A percentile compares a stretch with the other conserved stretches of the same genome.
phyloP scores from a whole-genome alignment of 1,284 basidiomycete genomes.

The Meripilus lineatus region DNA sequence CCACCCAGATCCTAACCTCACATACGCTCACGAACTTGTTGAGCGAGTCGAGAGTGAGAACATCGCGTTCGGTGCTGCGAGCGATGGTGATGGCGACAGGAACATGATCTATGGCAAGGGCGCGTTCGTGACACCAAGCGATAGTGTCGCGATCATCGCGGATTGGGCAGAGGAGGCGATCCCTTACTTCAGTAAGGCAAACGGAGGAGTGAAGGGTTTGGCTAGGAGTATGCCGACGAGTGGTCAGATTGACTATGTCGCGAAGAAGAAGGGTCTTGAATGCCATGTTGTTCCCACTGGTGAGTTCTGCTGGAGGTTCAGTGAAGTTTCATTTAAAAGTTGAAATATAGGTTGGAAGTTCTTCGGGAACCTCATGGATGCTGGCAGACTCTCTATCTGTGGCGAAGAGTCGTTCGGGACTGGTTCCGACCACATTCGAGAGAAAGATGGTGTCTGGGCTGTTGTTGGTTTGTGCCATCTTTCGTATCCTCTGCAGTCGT shows the following conservation, averaged over 20 bases:
- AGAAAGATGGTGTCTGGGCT: constrained; percentile 99
- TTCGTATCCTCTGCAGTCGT: too few species aligned
- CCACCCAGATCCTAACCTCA: constrained; percentile 98
- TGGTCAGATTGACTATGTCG: constrained; percentile 95
- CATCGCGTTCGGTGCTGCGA: constrained; percentile 94
- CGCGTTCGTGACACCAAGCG: constrained; percentile 96
- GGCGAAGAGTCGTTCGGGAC: constrained; percentile 99
- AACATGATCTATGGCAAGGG: constrained; percentile 99
- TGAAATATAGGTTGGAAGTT: constrained; percentile 87
- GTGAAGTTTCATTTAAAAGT: constrained; percentile 3
- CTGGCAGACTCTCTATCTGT: constrained; percentile 94
- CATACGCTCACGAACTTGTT: constrained; percentile 94
- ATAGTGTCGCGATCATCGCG: constrained; percentile 98
- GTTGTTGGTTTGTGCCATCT: constrained; percentile 61
- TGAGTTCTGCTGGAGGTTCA: constrained; percentile 28
- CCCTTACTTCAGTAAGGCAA: constrained; percentile 98
- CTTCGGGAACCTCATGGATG: constrained; percentile 99
- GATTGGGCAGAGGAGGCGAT: constrained; percentile 92
- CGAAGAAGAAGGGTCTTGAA: constrained; percentile 90
- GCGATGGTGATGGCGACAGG: constrained; percentile 95
- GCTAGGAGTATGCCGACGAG: constrained; percentile 97
- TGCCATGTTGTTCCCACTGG: constrained; percentile 97
- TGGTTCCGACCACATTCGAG: constrained; percentile 98
- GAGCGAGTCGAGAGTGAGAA: constrained; percentile 85
- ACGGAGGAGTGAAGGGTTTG: constrained; percentile 90